phyloP scores from a whole-genome alignment of 2,329 filamentous ascomycete species.

The Trichoderma sp. region DNA sequence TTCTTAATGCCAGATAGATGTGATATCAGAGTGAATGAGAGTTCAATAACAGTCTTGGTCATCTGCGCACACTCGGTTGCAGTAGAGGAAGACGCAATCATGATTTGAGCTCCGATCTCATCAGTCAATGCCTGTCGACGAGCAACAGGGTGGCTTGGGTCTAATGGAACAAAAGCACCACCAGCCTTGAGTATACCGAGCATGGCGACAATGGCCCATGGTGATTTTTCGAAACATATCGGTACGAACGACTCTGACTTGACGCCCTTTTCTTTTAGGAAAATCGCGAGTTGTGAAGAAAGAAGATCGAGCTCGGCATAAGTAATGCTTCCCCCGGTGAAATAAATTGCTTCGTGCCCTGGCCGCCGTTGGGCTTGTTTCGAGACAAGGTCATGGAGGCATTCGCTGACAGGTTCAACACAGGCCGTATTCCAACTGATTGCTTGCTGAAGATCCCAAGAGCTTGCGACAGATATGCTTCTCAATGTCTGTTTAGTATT shows the following conservation, averaged over 20 bases:
- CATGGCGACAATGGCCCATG: conserved; percentile 34
- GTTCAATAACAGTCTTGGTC: background rate
- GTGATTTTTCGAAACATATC: conserved; percentile 38
- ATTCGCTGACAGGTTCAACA: background rate
- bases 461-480: background rate
- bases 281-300: conserved; percentile 19
- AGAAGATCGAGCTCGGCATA: conserved; percentile 25
- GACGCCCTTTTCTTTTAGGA: conserved; percentile 26
- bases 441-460: conserved; percentile 6
- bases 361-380: background rate
- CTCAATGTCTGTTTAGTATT: background rate
- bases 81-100: conserved; percentile 4
- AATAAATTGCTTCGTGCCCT: conserved; percentile 18
- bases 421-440: background rate
- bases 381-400: conserved; percentile 6
- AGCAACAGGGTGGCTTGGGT: conserved; percentile 11
- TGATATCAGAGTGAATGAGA: background rate
- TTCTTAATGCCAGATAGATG: background rate
- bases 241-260: conserved; percentile 30
- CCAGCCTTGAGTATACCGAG: conserved; percentile 38
- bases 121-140: background rate
- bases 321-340: conserved; percentile 4
- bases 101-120: background rate
- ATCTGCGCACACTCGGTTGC: background rate
- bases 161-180: conserved; percentile 23